Base-by-base conservation (phyloP, 345 rosid genomes). In the Moringa oleifera region DNA sequence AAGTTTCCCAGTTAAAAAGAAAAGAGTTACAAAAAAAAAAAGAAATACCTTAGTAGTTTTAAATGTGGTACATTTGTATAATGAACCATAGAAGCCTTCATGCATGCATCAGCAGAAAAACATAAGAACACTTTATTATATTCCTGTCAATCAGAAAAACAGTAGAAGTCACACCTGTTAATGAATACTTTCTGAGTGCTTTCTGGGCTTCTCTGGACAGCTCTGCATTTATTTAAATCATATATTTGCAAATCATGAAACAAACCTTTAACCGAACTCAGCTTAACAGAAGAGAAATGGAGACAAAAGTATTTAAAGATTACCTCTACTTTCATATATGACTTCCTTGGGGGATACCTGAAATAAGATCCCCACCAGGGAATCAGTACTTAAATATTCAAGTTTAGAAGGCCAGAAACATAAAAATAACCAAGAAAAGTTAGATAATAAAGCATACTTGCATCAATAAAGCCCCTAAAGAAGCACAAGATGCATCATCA, bases 311-410 rank as follows among this genome's bases (percentile, higher is more conserved):
- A n/a, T n/a, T n/a, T n/a, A 60, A 46, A 21, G 22, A 46, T 68
- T 68, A 93, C 98, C 96, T 88, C 74, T 78, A 73, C 73, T 72
- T 75, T 90, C 91, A 75, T 84, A 87, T 70, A 93, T 52, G 46
- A 93, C 82, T 86, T 93, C 98, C 74, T 81, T 90, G 12, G 98
- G 98, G 51, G 98, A 84, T 61, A 93, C 90, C 97, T 93, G 46
- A 67, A 72, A 74, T 37, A 57, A 58, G 52, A 53, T 45, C 55
- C 25, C 65, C 62, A 49, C 31, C 51, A 49, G n/a, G 47, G 15
- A 66, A 61, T 73, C 24, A 75, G 25, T 72, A 56, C 37, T 61
- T 50, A 17, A 25, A 20, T 59, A 18, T 45, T 41, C 51, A 56
- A 59, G 58, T 28, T 16, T 54, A 58, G 2, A 59, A 55, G 51